Evolutionary conservation across 2,329 filamentous ascomycete species (phyloP).

Genomic region (Monosporascus sp.): DNA sequence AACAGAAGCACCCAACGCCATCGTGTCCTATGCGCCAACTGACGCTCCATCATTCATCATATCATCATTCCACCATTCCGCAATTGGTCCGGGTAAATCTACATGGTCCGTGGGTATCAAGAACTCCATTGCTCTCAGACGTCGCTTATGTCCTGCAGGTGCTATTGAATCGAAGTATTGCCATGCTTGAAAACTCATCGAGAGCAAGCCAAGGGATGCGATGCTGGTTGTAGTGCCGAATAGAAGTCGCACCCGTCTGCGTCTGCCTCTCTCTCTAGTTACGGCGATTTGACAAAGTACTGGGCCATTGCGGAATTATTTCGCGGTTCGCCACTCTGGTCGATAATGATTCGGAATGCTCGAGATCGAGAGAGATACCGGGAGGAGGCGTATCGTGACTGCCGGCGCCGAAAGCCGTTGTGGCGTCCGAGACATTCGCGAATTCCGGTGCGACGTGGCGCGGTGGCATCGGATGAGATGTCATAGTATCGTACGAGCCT

Average conservation of each 20-base stretch:
- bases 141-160: background rate
- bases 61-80: background rate
- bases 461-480: background rate
- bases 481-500: background rate
- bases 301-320: background rate
- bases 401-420: background rate
- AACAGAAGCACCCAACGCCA: too few species aligned
- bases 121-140: background rate
- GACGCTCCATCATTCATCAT: background rate
- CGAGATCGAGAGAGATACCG: background rate
- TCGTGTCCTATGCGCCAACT: background rate
- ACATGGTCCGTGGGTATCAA: background rate
- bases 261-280: background rate
- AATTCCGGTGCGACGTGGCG: slow-evolving; percentile 3
- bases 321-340: background rate
- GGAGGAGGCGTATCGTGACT: background rate
- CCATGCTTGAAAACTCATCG: too few species aligned
- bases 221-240: too few species aligned
- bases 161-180: too few species aligned
- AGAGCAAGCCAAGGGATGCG: too few species aligned
- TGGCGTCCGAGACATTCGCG: slow-evolving; percentile 1
- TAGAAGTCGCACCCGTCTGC: background rate
- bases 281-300: background rate
- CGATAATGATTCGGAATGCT: background rate
- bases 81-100: background rate